A percentile compares a stretch with the other conserved stretches of the same genome.
These are phyloP conservation scores for Monosporozyma unispora DNA, from an alignment of 805 yeast genomes.

Conservation along the genomic window DNA sequence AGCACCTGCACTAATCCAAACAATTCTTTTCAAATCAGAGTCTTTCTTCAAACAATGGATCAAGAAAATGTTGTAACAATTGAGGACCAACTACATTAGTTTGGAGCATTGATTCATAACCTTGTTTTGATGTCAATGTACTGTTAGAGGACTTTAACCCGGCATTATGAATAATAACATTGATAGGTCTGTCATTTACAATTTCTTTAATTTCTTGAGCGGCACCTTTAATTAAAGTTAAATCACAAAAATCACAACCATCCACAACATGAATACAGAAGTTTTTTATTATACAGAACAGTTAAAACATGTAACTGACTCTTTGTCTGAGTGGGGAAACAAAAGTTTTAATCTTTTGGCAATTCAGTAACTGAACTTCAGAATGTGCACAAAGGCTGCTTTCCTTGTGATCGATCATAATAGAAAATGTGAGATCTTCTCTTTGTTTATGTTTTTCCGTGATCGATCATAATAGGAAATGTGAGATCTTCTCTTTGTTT, in stretches of 20 bases:
- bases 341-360: no score
- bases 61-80: conserved; percentile 31
- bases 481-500: no score
- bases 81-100: conserved; percentile 33
- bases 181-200: conserved; percentile 17
- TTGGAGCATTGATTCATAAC: conserved; percentile 32
- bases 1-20: conserved; percentile 34
- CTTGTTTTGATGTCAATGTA: conserved; percentile 26
- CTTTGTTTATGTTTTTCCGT: no score
- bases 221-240: conserved; percentile 28
- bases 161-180: conserved; percentile 31
- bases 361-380: no score
- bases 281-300: no score
- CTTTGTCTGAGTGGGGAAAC: no score
- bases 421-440: no score
- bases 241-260: conserved; percentile 34
- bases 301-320: no score
- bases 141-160: conserved; percentile 30
- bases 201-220: conserved; percentile 15
- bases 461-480: no score
- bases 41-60: conserved; percentile 31
- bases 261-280: conserved; percentile 15
- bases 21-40: conserved; percentile 27
- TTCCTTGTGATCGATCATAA: no score
- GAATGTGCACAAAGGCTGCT: no score